A percentile compares a stretch with the other conserved stretches of the same genome.
These are phyloP conservation scores for Phyllachora maydis DNA, from an alignment of 2,329 filamentous ascomycete species.

Conservation along the genomic window DNA sequence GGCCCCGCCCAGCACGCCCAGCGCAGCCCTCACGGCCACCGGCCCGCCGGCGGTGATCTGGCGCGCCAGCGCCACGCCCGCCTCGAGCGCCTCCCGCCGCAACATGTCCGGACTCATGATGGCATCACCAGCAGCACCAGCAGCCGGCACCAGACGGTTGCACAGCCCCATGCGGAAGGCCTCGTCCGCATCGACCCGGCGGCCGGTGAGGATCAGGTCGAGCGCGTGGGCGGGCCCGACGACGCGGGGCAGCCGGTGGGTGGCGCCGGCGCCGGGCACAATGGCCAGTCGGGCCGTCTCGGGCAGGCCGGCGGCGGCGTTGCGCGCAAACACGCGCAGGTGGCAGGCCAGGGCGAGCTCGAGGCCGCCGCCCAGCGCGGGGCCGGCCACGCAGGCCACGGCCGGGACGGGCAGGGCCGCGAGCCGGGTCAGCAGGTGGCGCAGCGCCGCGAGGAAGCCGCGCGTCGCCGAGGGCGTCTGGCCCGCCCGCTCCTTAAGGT, in stretches of 20 bases:
- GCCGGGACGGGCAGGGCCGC: constrained; percentile 64
- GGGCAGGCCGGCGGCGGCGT: constrained; percentile 60
- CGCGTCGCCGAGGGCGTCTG: constrained; percentile 51
- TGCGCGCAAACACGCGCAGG: constrained; percentile 67
- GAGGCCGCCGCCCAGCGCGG: constrained; percentile 76
- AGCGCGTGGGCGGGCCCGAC: constrained; percentile 61
- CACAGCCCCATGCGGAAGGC: constrained; percentile 79
- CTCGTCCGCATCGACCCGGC: constrained; percentile 61
- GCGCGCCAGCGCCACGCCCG: constrained; percentile 28
- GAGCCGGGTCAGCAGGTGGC: constrained; percentile 52
- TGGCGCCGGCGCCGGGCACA: constrained; percentile 82
- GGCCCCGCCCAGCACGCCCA: constrained; percentile 55
- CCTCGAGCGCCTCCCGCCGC: constrained; percentile 13
- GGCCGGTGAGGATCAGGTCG: constrained; percentile 73
- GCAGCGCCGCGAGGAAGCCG: constrained; percentile 55
- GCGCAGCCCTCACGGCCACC: constrained; percentile 54
- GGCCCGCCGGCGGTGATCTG: constrained; percentile 71
- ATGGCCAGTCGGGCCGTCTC: constrained; percentile 86
- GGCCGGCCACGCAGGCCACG: constrained; percentile 64
- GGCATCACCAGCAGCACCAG: constrained; percentile 29
- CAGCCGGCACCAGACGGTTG: constrained; percentile 58
- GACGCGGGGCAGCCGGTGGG: constrained; percentile 61
- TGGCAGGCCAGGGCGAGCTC: constrained; percentile 77
- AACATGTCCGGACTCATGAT: constrained; percentile 4
- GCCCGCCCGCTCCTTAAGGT: constrained; percentile 64